Evolutionary conservation across 2,329 filamentous ascomycete genomes (phyloP).

Genomic region (Simplicillium aogashimaense): DNA sequence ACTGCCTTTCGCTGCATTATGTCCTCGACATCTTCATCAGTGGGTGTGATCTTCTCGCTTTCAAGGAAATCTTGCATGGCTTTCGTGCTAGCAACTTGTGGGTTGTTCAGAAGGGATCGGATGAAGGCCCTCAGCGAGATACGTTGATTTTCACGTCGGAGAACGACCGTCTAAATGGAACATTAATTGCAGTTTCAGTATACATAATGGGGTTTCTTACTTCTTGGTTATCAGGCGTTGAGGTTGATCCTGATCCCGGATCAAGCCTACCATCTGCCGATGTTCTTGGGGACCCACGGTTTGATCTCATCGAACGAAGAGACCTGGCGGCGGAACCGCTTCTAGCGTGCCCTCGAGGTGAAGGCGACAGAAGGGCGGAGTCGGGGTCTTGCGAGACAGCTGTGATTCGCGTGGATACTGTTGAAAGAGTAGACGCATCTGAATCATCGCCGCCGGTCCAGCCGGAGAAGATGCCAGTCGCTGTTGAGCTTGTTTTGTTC

Average conservation of each 20-base stretch:
- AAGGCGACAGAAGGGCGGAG: slow-evolving; percentile 18
- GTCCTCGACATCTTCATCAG: slow-evolving; percentile 75
- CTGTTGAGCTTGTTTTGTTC: slow-evolving; percentile 71
- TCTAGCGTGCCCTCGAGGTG: slow-evolving; percentile 12
- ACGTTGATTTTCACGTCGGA: slow-evolving; percentile 83
- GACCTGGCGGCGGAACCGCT: slow-evolving; percentile 17
- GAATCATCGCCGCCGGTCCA: slow-evolving; percentile 56
- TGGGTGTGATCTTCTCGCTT: slow-evolving; percentile 59
- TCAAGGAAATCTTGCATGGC: slow-evolving; percentile 80
- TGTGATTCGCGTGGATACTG: slow-evolving; percentile 59
- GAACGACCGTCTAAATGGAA: slow-evolving; percentile 35
- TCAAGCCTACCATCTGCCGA: slow-evolving; percentile 20
- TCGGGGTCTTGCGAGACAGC: slow-evolving; percentile 17
- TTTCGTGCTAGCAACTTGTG: slow-evolving; percentile 71
- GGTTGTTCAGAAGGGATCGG: slow-evolving; percentile 75
- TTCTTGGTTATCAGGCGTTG: slow-evolving; percentile 12
- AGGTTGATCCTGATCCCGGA: slow-evolving; percentile 11
- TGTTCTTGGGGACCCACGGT: slow-evolving; percentile 17
- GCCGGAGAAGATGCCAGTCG: slow-evolving; percentile 43
- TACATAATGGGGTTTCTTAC: slow-evolving; percentile 7
- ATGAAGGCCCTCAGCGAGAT: slow-evolving; percentile 87
- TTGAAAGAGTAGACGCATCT: slow-evolving; percentile 73
- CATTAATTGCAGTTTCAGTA: slow-evolving; percentile 13
- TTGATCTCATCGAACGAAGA: slow-evolving; percentile 19
- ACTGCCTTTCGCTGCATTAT: slow-evolving; percentile 70